phyloP scores from a whole-genome alignment of 228 moss, liverwort and hornwort genomes.

The Sphagnum magellanicum region DNA sequence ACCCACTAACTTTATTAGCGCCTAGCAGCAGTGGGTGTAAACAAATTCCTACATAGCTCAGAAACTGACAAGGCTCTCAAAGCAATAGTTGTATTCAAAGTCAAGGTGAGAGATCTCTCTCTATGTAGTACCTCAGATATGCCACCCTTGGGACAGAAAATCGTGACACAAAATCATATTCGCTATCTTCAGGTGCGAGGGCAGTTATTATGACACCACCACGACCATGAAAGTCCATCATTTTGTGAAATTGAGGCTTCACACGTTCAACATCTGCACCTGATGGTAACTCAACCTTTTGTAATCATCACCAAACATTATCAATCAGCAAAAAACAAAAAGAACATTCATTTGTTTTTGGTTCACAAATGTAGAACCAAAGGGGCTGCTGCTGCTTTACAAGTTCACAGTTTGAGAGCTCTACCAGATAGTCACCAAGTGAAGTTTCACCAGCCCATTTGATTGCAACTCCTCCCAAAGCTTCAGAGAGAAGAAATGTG shows the following conservation, averaged over 20 bases:
- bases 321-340: not conserved
- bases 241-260: slow-evolving; percentile 41
- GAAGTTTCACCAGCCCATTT: slow-evolving; percentile 73
- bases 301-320: not conserved
- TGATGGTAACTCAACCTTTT: slow-evolving; percentile 42
- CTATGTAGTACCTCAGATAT: slow-evolving; percentile 40
- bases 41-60: not conserved
- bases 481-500: slow-evolving; percentile 48
- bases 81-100: too few species aligned
- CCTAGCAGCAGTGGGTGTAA: not conserved
- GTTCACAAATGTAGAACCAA: not conserved
- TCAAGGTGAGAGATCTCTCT: too few species aligned
- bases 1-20: too few species aligned
- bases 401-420: not conserved
- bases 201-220: slow-evolving; percentile 78
- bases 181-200: slow-evolving; percentile 45
- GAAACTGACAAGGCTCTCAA: too few species aligned
- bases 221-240: slow-evolving; percentile 57
- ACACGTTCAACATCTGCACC: slow-evolving; percentile 37
- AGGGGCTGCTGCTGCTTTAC: not conserved
- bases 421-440: slow-evolving; percentile 75
- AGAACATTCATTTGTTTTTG: not conserved
- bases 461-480: slow-evolving; percentile 55
- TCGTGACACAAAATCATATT: slow-evolving; percentile 71
- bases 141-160: slow-evolving; percentile 72